Conservation (phyloP, 83 land plant species). For the Picea engelmannii region DNA sequence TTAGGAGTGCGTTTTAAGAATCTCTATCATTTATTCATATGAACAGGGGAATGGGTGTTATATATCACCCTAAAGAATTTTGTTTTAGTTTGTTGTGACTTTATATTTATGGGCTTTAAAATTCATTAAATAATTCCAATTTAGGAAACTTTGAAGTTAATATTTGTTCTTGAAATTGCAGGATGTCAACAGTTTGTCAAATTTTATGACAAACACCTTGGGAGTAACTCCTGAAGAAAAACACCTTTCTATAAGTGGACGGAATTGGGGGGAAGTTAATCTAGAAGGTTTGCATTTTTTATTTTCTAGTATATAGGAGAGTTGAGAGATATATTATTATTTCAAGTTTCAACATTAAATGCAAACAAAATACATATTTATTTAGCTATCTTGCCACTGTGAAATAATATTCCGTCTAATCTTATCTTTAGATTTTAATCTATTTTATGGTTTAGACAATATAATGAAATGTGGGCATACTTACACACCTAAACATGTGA, state of each 20-base stretch:
- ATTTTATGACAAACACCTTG: constrained; percentile 45
- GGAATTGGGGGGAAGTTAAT: constrained; percentile 84
- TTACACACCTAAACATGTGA: too few relatives aligned
- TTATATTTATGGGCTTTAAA: background rate
- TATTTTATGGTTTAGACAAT: too few relatives aligned
- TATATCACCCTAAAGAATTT: background rate
- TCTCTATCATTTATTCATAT: background rate
- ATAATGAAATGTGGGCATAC: too few relatives aligned
- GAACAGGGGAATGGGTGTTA: background rate
- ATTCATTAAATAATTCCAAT: background rate
- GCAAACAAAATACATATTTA: background rate
- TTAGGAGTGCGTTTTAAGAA: background rate
- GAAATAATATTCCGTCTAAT: background rate
- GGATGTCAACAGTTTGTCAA: constrained; percentile 70
- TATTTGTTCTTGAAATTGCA: constrained; percentile 10
- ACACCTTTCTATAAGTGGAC: constrained; percentile 83
- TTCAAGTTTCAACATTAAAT: background rate
- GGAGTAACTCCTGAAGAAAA: constrained; percentile 78
- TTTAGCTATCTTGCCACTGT: background rate
- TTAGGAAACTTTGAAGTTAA: background rate
- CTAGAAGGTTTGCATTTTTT: constrained; percentile 48
- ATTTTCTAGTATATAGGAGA: background rate
- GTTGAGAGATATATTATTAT: background rate
- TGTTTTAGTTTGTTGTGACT: background rate
- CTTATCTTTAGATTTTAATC: background rate